Conservation (phyloP, 768 basidiomycete genomes). For the Pulveroboletus sp. region DNA sequence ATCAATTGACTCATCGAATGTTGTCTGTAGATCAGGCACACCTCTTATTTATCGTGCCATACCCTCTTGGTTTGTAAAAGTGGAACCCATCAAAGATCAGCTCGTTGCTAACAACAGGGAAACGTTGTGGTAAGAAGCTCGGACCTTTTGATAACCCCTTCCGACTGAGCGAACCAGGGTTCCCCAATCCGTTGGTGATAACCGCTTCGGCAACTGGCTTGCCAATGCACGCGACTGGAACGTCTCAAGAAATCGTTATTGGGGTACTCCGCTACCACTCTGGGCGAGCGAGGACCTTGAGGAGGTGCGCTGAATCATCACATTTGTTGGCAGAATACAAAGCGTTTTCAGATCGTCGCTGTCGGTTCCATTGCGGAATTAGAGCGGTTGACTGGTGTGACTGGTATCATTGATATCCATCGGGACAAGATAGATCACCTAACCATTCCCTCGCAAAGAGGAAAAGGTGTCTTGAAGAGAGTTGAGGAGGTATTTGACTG, state of each 20-base stretch:
- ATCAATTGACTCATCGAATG: neutral
- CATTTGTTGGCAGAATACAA: neutral
- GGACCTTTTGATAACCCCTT: neutral
- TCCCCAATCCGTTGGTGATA: slow-evolving; percentile 85
- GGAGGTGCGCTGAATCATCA: slow-evolving; percentile 48
- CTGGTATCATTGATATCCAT: slow-evolving; percentile 86
- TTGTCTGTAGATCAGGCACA: slow-evolving; percentile 71
- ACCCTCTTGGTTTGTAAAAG: slow-evolving; percentile 94
- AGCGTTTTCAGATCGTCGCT: slow-evolving; percentile 61
- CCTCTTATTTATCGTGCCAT: slow-evolving; percentile 96
- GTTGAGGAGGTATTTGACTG: slow-evolving; percentile 99
- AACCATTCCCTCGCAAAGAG: slow-evolving; percentile 88
- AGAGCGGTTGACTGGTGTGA: slow-evolving; percentile 79
- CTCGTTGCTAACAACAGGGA: slow-evolving; percentile 88
- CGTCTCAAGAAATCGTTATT: slow-evolving; percentile 97
- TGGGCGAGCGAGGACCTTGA: slow-evolving; percentile 93
- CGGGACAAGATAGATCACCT: slow-evolving; percentile 94
- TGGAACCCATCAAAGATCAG: slow-evolving; percentile 79
- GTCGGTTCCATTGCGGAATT: slow-evolving; percentile 88
- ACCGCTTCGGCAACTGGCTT: slow-evolving; percentile 95
- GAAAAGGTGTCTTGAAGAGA: slow-evolving; percentile 82
- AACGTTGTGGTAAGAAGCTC: slow-evolving; percentile 71
- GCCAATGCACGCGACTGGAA: slow-evolving; percentile 99
- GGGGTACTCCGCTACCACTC: slow-evolving; percentile 96
- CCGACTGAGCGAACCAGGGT: slow-evolving; percentile 57